These are phyloP conservation scores for Stachybotrys elegans DNA, from an alignment of 2,329 filamentous ascomycete genomes.

Conservation along the genomic window DNA sequence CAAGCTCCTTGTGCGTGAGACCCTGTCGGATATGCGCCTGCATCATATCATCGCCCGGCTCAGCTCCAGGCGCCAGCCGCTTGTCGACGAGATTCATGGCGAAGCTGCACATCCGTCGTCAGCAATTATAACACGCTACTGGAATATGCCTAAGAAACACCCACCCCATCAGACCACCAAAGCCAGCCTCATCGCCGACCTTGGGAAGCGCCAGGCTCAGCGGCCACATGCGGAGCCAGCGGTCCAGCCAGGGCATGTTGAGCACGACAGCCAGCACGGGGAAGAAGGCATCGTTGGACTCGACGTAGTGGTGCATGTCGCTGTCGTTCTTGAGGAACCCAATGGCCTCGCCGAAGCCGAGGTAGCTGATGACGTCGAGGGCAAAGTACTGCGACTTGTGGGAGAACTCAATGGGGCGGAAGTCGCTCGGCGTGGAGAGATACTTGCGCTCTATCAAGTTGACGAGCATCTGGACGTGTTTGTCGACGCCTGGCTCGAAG, in stretches of 20 bases:
- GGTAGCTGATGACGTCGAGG: constrained; percentile 19
- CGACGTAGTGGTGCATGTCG: constrained; percentile 17
- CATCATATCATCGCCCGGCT: constrained; percentile 8
- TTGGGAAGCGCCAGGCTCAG: constrained; percentile 15
- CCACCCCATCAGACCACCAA: neutral
- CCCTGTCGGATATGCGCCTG: constrained; percentile 19
- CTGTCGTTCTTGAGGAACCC: constrained; percentile 18
- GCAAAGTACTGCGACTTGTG: constrained; percentile 8
- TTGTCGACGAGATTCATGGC: neutral
- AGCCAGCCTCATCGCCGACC: constrained; percentile 11
- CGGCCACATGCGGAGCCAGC: constrained; percentile 12
- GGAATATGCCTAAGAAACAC: too few species aligned
- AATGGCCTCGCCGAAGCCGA: constrained; percentile 19
- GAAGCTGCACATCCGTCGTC: neutral
- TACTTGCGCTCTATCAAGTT: neutral
- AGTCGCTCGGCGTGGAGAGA: neutral
- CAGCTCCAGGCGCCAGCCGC: neutral
- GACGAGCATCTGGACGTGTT: neutral
- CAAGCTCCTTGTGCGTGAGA: neutral
- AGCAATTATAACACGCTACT: too few species aligned
- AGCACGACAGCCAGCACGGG: constrained; percentile 11
- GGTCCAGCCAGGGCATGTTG: constrained; percentile 17
- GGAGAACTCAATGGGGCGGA: neutral
- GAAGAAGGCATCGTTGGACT: constrained; percentile 8
- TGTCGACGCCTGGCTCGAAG: neutral